phyloP scores from a whole-genome alignment of 1,139 yeast species.

The Kodamaea derodonti region DNA sequence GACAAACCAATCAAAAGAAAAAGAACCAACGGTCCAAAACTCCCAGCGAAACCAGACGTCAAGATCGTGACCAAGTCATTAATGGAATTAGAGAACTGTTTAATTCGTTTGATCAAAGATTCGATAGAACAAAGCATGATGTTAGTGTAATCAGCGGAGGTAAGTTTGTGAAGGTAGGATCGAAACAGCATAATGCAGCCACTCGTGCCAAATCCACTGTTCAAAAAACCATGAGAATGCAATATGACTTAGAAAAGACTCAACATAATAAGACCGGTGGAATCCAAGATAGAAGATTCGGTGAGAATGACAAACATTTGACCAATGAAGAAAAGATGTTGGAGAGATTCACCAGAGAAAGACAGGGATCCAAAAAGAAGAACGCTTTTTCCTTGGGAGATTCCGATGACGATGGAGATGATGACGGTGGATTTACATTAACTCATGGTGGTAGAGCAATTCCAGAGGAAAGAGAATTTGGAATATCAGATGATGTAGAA shows the following conservation, averaged over 20 bases:
- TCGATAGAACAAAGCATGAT: slow-evolving; percentile 65
- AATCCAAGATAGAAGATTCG: slow-evolving; percentile 82
- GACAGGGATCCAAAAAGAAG: slow-evolving; percentile 52
- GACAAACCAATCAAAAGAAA: slow-evolving; percentile 65
- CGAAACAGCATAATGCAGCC: slow-evolving; percentile 39
- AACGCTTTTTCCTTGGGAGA: slow-evolving; percentile 67
- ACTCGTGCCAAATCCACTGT: slow-evolving; percentile 63
- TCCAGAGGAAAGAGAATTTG: slow-evolving; percentile 28
- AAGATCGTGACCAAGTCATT: slow-evolving; percentile 56
- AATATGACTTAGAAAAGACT: slow-evolving; percentile 61
- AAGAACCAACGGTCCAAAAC: slow-evolving; percentile 51
- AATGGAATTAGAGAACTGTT: slow-evolving; percentile 71
- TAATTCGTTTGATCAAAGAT: slow-evolving; percentile 83
- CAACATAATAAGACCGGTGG: slow-evolving; percentile 74
- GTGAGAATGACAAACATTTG: slow-evolving; percentile 72
- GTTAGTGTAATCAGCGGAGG: slow-evolving; percentile 55
- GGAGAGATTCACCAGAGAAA: slow-evolving; percentile 87
- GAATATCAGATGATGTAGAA: slow-evolving; percentile 6
- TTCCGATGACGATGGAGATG: slow-evolving; percentile 48
- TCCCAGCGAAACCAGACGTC: slow-evolving; percentile 68
- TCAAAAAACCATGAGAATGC: slow-evolving; percentile 67
- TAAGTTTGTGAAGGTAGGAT: slow-evolving; percentile 55
- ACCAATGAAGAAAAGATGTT: slow-evolving; percentile 91
- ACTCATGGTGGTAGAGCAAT: slow-evolving; percentile 81
- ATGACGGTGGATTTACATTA: slow-evolving; percentile 42